Evolutionary conservation across 2,329 filamentous ascomycete species (phyloP).

Genomic region (Sporothrix euskadiensis): DNA sequence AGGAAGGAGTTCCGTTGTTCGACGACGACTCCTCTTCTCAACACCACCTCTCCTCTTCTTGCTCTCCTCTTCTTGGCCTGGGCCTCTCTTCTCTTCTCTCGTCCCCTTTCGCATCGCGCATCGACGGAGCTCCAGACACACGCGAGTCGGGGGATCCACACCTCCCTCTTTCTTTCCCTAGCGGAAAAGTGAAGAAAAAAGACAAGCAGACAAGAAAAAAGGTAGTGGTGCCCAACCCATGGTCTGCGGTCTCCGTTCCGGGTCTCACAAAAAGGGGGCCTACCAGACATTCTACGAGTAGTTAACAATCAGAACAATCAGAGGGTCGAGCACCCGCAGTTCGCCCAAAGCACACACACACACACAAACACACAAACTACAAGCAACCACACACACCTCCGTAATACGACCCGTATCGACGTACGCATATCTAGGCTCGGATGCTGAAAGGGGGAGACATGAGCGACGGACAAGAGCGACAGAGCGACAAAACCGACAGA

Average conservation of each 20-base stretch:
- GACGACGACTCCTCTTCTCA: neutral
- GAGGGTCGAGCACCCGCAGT: neutral
- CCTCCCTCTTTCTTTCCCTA: neutral
- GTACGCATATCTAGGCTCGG: neutral
- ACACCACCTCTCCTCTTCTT: neutral
- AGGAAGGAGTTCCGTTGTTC: neutral
- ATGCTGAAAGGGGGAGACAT: neutral
- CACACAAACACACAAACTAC: neutral
- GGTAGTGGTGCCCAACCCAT: constrained; percentile 27
- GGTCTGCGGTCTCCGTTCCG: constrained; percentile 14
- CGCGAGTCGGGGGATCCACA: constrained; percentile 13
- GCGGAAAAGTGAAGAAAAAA: too few species aligned
- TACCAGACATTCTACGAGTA: too few species aligned
- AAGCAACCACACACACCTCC: neutral
- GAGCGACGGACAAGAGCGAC: neutral
- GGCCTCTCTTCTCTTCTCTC: neutral
- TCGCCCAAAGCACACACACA: neutral
- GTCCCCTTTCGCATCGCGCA: neutral
- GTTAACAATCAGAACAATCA: neutral
- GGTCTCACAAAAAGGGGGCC: constrained; percentile 23
- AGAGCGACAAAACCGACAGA: neutral
- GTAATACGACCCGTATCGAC: constrained; percentile 7
- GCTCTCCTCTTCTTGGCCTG: neutral
- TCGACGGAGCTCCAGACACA: constrained; percentile 7
- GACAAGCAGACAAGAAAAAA: neutral